Conservation (phyloP, 2,329 filamentous ascomycete genomes). For the Fusarium circinatum region DNA sequence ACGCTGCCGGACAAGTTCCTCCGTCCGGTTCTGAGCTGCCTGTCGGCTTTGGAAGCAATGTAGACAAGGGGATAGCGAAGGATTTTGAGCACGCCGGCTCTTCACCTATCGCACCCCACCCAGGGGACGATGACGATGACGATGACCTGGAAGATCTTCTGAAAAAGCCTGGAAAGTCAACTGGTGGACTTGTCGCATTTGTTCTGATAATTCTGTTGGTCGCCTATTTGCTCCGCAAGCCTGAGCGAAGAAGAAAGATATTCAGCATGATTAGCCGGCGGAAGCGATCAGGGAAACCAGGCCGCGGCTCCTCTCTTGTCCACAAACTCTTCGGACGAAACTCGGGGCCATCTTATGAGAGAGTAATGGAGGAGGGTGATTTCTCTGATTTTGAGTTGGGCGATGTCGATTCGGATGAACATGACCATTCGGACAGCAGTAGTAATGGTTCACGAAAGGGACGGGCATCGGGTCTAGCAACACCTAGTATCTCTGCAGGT, state of each 20-base stretch:
- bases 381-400: conserved; percentile 80
- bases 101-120: conserved; percentile 47
- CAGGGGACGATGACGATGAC: conserved; percentile 62
- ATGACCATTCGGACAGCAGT: conserved; percentile 71
- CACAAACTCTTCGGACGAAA: conserved; percentile 73
- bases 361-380: conserved; percentile 85
- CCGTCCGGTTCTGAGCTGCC: conserved; percentile 69
- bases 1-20: conserved; percentile 88
- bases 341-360: conserved; percentile 73
- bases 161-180: conserved; percentile 73
- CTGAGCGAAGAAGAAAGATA: conserved; percentile 70
- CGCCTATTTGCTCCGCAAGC: conserved; percentile 79
- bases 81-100: conserved; percentile 89
- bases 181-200: conserved; percentile 81
- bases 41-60: conserved; percentile 93
- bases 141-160: conserved; percentile 71
- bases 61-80: conserved; percentile 67
- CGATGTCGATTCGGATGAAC: conserved; percentile 71
- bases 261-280: conserved; percentile 44
- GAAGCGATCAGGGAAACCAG: conserved; percentile 51
- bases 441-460: conserved; percentile 67
- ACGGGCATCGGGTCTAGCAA: conserved; percentile 73
- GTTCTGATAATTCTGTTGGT: conserved; percentile 76
- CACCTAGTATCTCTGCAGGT: conserved; percentile 68
- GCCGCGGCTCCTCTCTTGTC: conserved; percentile 63